These are phyloP conservation scores for Lizanozyma gosingica DNA, from an alignment of 1,139 yeast species.

Conservation along the genomic window DNA sequence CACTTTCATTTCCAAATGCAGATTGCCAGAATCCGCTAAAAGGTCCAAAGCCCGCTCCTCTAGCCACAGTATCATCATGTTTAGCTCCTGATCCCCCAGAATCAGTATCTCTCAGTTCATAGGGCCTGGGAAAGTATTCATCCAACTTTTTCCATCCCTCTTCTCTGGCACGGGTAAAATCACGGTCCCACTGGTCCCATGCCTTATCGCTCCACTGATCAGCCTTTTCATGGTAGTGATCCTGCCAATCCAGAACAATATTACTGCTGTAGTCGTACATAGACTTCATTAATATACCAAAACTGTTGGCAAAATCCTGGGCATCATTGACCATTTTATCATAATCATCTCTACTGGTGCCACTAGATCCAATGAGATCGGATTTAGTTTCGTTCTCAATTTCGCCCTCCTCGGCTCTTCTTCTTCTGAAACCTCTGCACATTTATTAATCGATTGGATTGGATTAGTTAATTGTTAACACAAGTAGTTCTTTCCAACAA, in stretches of 20 bases:
- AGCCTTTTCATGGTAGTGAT: background rate
- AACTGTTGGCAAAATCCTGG: background rate
- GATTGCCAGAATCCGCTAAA: background rate
- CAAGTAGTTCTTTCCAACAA: too few species aligned
- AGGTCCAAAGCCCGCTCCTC: background rate
- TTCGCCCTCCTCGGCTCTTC: too few species aligned
- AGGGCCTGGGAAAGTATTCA: constrained; percentile 3
- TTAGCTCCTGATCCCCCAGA: background rate
- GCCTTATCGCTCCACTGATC: background rate
- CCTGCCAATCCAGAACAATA: background rate
- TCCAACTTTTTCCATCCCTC: background rate
- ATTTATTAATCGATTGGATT: too few species aligned
- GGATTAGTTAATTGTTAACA: too few species aligned
- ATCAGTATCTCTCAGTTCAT: constrained; percentile 1
- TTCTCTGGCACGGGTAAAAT: background rate
- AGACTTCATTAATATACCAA: background rate
- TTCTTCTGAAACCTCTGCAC: too few species aligned
- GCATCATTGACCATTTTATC: background rate
- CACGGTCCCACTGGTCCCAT: background rate
- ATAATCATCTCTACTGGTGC: too few species aligned
- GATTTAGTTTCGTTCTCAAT: too few species aligned
- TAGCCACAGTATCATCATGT: background rate
- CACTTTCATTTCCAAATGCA: background rate
- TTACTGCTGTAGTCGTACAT: background rate
- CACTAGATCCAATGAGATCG: too few species aligned